These are phyloP conservation scores for Pichia rugopelliculosa DNA, from an alignment of 805 yeast species.

Conservation along the genomic window DNA sequence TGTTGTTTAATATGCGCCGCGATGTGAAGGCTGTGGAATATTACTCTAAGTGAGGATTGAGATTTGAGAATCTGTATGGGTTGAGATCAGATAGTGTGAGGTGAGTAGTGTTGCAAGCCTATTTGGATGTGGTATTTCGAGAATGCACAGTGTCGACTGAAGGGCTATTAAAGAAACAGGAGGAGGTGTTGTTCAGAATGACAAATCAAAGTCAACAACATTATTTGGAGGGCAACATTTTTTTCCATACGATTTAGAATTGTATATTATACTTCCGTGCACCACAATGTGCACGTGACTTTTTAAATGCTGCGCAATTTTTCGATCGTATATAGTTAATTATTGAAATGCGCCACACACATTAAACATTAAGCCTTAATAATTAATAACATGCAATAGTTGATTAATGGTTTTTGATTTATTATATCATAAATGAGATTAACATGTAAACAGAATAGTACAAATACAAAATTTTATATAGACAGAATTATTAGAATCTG, in stretches of 20 bases:
- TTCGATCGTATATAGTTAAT: too few species aligned
- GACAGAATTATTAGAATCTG: constrained; percentile 32
- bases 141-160: background rate
- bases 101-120: background rate
- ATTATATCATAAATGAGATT: background rate
- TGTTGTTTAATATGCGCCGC: background rate
- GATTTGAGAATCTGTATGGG: background rate
- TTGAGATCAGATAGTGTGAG: background rate
- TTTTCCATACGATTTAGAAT: too few species aligned
- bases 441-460: background rate
- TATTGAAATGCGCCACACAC: too few species aligned
- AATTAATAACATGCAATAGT: too few species aligned
- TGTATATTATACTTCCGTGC: too few species aligned
- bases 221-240: background rate
- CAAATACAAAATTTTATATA: background rate
- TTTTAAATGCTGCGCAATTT: too few species aligned
- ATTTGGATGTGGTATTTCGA: background rate
- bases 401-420: too few species aligned
- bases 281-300: too few species aligned
- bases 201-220: background rate
- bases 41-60: background rate
- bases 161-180: background rate
- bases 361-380: too few species aligned
- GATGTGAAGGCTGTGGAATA: background rate
- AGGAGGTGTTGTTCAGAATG: background rate